phyloP scores from a whole-genome alignment of 2,329 filamentous ascomycete genomes.

The Phyllosticta citrichinensis region DNA sequence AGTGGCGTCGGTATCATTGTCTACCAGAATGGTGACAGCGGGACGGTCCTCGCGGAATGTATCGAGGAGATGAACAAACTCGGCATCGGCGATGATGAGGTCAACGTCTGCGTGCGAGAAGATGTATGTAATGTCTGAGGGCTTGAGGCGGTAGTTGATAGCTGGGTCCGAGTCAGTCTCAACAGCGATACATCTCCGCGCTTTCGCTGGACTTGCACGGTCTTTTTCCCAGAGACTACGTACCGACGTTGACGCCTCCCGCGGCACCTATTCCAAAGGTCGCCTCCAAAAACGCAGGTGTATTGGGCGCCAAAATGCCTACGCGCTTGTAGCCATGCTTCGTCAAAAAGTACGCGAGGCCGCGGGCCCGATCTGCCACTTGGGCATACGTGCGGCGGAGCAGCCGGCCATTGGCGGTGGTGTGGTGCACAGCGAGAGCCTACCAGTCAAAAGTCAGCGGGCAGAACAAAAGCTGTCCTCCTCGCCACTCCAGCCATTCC shows the following conservation, averaged over 20 bases:
- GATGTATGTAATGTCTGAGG: conserved; percentile 82
- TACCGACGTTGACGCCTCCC: conserved; percentile 64
- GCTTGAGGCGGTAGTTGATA: conserved; percentile 66
- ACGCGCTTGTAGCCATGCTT: conserved; percentile 66
- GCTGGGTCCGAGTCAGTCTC: conserved; percentile 22
- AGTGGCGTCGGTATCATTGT: conserved; percentile 71
- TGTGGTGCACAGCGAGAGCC: conserved; percentile 75
- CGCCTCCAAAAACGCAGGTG: conserved; percentile 83
- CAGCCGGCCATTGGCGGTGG: conserved; percentile 65
- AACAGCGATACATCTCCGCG: not conserved
- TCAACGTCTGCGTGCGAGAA: conserved; percentile 83
- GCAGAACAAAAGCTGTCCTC: not conserved
- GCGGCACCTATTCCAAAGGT: conserved; percentile 82
- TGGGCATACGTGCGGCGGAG: conserved; percentile 70
- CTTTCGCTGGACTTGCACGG: not conserved
- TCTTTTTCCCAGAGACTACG: not conserved
- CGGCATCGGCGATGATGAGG: conserved; percentile 73
- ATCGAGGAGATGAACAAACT: conserved; percentile 63
- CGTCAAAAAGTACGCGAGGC: conserved; percentile 77
- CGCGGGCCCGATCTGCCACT: conserved; percentile 75
- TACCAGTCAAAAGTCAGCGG: conserved; percentile 17
- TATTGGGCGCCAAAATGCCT: conserved; percentile 83
- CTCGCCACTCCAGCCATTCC: not conserved
- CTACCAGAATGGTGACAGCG: conserved; percentile 61
- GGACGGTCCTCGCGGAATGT: conserved; percentile 53